Percentiles rank a stretch among this genome's conserved stretches.
These are phyloP conservation scores for Solanum sparsipilum DNA, from an alignment of 257 asterid genomes.

Conservation along the genomic window DNA sequence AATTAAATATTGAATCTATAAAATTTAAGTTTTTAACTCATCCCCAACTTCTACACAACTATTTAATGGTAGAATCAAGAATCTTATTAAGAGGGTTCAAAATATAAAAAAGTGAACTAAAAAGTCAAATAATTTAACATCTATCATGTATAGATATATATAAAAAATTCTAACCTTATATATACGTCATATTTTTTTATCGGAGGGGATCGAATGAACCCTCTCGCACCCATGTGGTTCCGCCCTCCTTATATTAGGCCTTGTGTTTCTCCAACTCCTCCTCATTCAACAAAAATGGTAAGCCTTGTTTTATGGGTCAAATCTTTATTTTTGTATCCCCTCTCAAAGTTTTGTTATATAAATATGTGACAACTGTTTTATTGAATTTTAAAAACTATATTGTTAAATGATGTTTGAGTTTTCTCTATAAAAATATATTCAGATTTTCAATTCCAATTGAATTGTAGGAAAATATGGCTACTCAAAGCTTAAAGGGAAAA, in stretches of 20 bases:
- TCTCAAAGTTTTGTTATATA: not conserved
- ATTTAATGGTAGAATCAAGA: too few relatives aligned
- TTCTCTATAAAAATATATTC: not conserved
- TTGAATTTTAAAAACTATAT: not conserved
- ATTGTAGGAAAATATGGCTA: conserved; percentile 27
- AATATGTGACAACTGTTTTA: not conserved
- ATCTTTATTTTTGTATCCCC: not conserved
- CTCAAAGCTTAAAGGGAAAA: conserved; percentile 12
- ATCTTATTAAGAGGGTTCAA: not conserved
- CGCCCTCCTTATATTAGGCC: not conserved
- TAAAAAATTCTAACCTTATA: not conserved
- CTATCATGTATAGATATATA: not conserved
- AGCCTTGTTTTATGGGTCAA: not conserved
- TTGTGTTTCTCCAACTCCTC: not conserved
- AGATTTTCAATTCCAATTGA: not conserved
- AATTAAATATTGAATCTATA: too few relatives aligned
- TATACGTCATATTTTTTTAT: not conserved
- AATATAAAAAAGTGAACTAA: not conserved
- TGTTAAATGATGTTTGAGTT: not conserved
- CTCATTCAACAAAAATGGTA: not conserved
- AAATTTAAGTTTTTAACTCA: too few relatives aligned
- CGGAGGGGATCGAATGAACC: not conserved
- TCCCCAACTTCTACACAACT: too few relatives aligned
- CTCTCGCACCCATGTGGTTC: not conserved
- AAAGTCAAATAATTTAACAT: not conserved